Conservation (phyloP, 257 asterid species). For the Solanum boliviense region DNA sequence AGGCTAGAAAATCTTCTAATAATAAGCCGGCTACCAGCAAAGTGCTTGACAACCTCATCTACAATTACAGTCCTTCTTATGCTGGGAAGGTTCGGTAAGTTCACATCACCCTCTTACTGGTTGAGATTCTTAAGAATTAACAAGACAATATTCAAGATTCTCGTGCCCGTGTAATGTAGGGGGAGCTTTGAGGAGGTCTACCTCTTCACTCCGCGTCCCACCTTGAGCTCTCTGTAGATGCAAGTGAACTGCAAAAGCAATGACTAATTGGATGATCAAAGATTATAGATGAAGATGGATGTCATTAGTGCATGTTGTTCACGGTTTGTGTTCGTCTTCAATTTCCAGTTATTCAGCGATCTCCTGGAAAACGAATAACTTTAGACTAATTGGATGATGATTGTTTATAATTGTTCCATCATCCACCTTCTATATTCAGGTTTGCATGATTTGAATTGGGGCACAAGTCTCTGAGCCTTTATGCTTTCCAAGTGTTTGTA, state of each 20-base stretch:
- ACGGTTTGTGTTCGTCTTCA: background rate
- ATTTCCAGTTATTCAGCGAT: background rate
- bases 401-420: background rate
- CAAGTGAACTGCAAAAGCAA: background rate
- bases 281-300: background rate
- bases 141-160: background rate
- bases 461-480: background rate
- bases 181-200: constrained; percentile 92
- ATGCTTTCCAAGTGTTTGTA: background rate
- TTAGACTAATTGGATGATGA: background rate
- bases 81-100: constrained; percentile 90
- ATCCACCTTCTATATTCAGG: background rate
- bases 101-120: background rate
- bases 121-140: background rate
- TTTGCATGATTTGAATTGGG: background rate
- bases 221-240: background rate
- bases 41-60: constrained; percentile 81
- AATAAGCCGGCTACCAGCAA: constrained; percentile 48
- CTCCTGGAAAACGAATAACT: background rate
- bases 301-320: background rate
- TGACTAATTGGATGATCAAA: background rate
- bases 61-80: constrained; percentile 75
- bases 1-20: constrained; percentile 79
- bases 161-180: constrained; percentile 28
- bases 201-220: constrained; percentile 35